Conservation (phyloP, 1,284 basidiomycete species). For the Ustilago tritici region DNA sequence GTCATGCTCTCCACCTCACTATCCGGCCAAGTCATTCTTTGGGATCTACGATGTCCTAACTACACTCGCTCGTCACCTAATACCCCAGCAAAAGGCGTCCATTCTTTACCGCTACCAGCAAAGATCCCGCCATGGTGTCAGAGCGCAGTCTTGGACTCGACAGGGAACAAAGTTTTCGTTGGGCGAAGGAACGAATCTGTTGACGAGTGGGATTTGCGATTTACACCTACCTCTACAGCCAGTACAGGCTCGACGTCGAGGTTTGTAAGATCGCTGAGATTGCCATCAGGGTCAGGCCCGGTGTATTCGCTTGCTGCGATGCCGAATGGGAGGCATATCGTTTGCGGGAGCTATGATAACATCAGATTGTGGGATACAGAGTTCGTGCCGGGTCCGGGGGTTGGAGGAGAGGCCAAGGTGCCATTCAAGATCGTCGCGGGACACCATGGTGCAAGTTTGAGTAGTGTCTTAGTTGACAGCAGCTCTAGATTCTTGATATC, state of each 20-base stretch:
- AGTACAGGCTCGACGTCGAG: background rate
- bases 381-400: conserved; percentile 72
- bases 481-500: conserved; percentile 86
- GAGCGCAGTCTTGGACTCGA: conserved; percentile 78
- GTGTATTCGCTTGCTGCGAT: conserved; percentile 90
- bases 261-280: conserved; percentile 82
- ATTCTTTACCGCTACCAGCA: conserved; percentile 85
- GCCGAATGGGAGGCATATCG: conserved; percentile 89
- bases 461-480: conserved; percentile 88
- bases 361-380: conserved; percentile 92
- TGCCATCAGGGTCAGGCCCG: conserved; percentile 88
- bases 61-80: conserved; percentile 70
- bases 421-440: conserved; percentile 94
- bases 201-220: conserved; percentile 88
- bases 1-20: conserved; percentile 88
- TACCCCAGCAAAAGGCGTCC: conserved; percentile 74
- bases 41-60: conserved; percentile 81
- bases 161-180: conserved; percentile 88
- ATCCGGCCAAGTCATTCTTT: conserved; percentile 91
- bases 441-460: conserved; percentile 92
- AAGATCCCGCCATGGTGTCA: conserved; percentile 96
- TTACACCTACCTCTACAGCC: conserved; percentile 28
- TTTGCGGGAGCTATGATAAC: conserved; percentile 91
- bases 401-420: conserved; percentile 72
- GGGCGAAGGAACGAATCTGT: conserved; percentile 90